phyloP scores from a whole-genome alignment of 805 yeast species.

The Barnettozyma populi region DNA sequence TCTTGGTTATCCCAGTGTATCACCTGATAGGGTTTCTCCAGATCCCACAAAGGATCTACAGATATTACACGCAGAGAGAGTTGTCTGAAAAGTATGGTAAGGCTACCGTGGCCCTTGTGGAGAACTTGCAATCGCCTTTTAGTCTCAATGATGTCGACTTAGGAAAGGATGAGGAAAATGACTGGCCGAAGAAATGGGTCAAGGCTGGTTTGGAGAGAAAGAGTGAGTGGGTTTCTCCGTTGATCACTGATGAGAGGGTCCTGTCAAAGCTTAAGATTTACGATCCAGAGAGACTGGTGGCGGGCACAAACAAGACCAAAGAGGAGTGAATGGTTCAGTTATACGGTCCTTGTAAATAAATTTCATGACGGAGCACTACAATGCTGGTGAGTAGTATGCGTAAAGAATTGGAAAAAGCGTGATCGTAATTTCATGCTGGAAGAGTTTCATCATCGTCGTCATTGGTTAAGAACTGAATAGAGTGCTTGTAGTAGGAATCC shows the following conservation, averaged over 20 bases:
- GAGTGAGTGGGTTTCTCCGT: conserved; percentile 85
- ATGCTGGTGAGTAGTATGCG: background rate
- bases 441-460: conserved; percentile 2
- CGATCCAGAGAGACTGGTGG: conserved; percentile 16
- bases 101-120: conserved; percentile 46
- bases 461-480: conserved; percentile 22
- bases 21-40: conserved; percentile 73
- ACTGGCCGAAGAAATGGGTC: conserved; percentile 89
- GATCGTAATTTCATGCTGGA: background rate
- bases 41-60: conserved; percentile 68
- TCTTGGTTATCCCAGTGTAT: conserved; percentile 69
- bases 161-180: conserved; percentile 60
- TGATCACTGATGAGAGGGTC: conserved; percentile 66
- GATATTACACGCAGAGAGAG: conserved; percentile 72
- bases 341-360: background rate
- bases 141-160: conserved; percentile 33
- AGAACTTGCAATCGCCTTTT: conserved; percentile 46
- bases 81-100: conserved; percentile 62
- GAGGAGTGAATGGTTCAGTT: background rate
- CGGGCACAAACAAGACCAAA: background rate
- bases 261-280: conserved; percentile 46
- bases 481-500: conserved; percentile 17
- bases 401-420: background rate
- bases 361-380: background rate
- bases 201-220: conserved; percentile 62